Conservation (phyloP, 108 stramenopile genomes). For the Pseudonitzschia multiseries region DNA sequence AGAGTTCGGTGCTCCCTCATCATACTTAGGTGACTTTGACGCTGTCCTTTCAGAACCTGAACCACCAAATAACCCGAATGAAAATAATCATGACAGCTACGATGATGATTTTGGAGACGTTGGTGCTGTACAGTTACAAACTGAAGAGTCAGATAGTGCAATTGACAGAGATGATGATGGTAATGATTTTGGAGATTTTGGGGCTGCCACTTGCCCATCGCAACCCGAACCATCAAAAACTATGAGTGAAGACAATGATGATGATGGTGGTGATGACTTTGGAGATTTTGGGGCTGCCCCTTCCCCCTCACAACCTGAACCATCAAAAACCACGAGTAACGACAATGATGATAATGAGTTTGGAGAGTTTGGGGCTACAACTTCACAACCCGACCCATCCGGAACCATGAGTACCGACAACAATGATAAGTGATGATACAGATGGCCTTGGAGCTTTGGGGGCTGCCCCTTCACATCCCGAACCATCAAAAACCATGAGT, state of each 20-base stretch:
- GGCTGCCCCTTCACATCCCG: not conserved
- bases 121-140: slow-evolving; percentile 11
- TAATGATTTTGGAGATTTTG: not conserved
- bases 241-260: not conserved
- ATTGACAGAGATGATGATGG: not conserved
- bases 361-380: slow-evolving; percentile 32
- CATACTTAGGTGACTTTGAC: slow-evolving; percentile 34
- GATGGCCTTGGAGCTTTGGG: slow-evolving; percentile 25
- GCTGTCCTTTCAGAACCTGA: not conserved
- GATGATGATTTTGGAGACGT: slow-evolving; percentile 37
- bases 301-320: not conserved
- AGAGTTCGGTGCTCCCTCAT: slow-evolving; percentile 20
- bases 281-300: slow-evolving; percentile 31
- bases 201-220: not conserved
- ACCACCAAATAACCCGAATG: not conserved
- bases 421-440: not conserved
- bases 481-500: too few relatives aligned
- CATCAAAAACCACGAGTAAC: not conserved
- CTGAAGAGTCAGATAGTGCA: slow-evolving; percentile 6
- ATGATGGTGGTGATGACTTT: slow-evolving; percentile 19
- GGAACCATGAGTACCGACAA: too few relatives aligned
- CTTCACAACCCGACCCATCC: not conserved
- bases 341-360: slow-evolving; percentile 4
- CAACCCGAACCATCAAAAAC: too few relatives aligned
- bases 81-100: not conserved